phyloP scores from a whole-genome alignment of 192 early-diverging fungal genomes.

The Coemansia sp. region DNA sequence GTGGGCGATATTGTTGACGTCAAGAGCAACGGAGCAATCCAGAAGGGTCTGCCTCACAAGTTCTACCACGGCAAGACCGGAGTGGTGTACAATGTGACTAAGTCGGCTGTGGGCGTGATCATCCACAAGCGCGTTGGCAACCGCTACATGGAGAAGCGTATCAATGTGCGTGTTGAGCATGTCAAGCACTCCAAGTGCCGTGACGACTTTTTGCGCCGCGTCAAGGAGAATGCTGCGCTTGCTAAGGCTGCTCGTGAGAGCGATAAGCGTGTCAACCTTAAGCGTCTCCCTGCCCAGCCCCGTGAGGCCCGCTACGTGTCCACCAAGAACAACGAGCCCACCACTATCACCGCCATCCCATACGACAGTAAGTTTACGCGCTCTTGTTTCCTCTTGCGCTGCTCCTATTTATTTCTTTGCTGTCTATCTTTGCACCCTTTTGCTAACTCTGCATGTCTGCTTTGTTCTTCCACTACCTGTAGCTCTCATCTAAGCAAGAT shows the following conservation, averaged over 20 bases:
- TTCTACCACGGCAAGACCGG: constrained; percentile 99
- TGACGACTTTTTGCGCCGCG: constrained; percentile 94
- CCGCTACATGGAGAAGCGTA: constrained; percentile 98
- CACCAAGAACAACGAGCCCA: constrained; percentile 83
- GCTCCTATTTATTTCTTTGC: background rate
- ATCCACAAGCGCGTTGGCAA: constrained; percentile 98
- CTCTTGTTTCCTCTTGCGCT: background rate
- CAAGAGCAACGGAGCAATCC: constrained; percentile 98
- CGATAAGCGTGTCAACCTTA: constrained; percentile 76
- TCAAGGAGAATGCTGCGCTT: constrained; percentile 89
- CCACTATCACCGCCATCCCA: constrained; percentile 92
- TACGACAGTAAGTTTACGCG: constrained; percentile 72
- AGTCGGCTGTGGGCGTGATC: constrained; percentile 97
- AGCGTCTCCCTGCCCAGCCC: constrained; percentile 89
- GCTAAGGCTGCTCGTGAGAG: constrained; percentile 82
- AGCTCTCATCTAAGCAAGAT: constrained; percentile 52
- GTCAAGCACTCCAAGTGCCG: constrained; percentile 99
- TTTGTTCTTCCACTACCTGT: constrained; percentile 15
- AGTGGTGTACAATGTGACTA: constrained; percentile 99
- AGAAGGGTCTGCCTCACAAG: constrained; percentile 99
- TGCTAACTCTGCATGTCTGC: constrained; percentile 8
- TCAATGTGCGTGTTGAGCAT: constrained; percentile 99
- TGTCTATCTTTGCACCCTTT: background rate
- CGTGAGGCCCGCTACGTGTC: constrained; percentile 86
- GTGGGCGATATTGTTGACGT: constrained; percentile 99